Base-by-base conservation (phyloP, 306 rosid species). In the Citrullus mucosospermus region DNA sequence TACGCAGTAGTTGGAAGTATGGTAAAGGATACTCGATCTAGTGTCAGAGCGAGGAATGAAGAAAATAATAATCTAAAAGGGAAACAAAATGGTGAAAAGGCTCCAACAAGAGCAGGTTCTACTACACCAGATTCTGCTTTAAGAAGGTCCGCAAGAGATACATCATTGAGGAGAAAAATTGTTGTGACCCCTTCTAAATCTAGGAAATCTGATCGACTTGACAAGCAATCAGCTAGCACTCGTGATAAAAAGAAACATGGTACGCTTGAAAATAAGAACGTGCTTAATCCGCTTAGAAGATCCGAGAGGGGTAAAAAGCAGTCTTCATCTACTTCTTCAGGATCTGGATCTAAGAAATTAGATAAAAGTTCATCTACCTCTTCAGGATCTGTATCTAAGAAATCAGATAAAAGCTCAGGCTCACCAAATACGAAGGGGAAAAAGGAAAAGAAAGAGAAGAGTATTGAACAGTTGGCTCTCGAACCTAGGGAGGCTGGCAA, bases 131-230 rank as follows among this genome's bases (percentile, higher is more conserved):
- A 78, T 81, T 32, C 84, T 78, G 81, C 81, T 75, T 60, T 85
- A 14, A 92, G 93, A 82, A 86, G 88, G 83, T 93, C 96, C 71
- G 13, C 79, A 56, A 87, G 90, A 79, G 89, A 84, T 67, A 71
- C 81, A 75, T 17, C 60, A 20, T 84, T 69, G 30, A 90, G 69
- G 86, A 80, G 82, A 63, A 89, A 61, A 77, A 59, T 32, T 55
- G 61, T 32, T 84, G 59, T 81, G 60, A 62, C 78, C 78, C 71
- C 91, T 72, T 75, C 85, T 43, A 82, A 67, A 54, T 78, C 83
- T 63, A 51, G 70, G 62, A 91, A 87, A 75, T 85, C 93, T 18
- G 83, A 78, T 86, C 78, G 81, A 67, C 80, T 87, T 44, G 87
- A 75, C 78, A 88, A 82, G 81, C 73, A 30, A 65, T 18, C 56